Percentiles rank a stretch among this genome's conserved stretches.
These are phyloP conservation scores for Trichoderma semiorbis DNA, from an alignment of 2,329 filamentous ascomycete genomes.

Conservation along the genomic window DNA sequence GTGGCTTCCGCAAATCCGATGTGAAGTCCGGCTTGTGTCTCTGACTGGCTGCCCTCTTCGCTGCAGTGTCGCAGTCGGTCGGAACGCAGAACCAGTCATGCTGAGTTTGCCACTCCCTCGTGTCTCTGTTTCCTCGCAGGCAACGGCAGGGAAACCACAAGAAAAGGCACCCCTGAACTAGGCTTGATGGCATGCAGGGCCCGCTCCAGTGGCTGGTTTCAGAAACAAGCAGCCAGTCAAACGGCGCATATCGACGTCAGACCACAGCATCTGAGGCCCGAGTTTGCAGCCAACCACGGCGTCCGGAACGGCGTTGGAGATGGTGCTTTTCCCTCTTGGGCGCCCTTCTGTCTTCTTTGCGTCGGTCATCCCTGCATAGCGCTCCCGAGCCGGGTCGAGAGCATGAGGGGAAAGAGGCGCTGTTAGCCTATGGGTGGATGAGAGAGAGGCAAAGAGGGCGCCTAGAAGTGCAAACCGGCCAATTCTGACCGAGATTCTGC, in stretches of 20 bases:
- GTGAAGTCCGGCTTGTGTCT: background rate
- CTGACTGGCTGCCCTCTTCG: background rate
- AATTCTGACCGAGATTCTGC: background rate
- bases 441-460: background rate
- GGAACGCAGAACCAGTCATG: constrained; percentile 11
- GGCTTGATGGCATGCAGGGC: constrained; percentile 16
- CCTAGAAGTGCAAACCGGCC: background rate
- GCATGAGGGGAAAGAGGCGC: constrained; percentile 5
- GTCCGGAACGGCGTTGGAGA: constrained; percentile 6
- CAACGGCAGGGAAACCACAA: background rate
- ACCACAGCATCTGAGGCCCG: constrained; percentile 11
- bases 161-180: constrained; percentile 12
- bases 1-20: background rate
- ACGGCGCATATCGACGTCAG: constrained; percentile 3
- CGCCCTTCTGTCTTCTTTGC: background rate
- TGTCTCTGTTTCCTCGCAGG: background rate
- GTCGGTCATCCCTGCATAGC: constrained; percentile 9
- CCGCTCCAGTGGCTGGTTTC: constrained; percentile 17
- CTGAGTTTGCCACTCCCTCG: constrained; percentile 3
- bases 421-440: background rate
- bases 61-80: constrained; percentile 1
- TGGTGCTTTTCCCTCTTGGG: constrained; percentile 10
- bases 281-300: constrained; percentile 15
- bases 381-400: constrained; percentile 11
- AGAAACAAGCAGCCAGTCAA: constrained; percentile 13